Evolutionary conservation across 805 yeast genomes (phyloP).

Genomic region (Ogataea philodendri): DNA sequence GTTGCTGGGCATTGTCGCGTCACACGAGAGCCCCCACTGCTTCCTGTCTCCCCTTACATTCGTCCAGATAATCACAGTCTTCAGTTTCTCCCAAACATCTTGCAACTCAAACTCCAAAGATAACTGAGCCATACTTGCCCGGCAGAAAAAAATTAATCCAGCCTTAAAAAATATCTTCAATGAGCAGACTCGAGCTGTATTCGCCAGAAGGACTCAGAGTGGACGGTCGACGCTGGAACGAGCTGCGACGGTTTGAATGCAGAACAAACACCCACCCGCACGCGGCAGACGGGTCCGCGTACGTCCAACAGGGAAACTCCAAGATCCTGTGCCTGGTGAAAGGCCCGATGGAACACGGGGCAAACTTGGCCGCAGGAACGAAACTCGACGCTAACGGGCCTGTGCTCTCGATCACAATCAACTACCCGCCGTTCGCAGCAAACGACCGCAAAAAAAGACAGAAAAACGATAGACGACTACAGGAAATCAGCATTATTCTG

Average conservation of each 20-base stretch:
- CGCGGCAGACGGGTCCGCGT: constrained; percentile 88
- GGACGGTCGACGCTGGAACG: constrained; percentile 96
- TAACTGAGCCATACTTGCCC: constrained; percentile 1
- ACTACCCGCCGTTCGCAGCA: constrained; percentile 79
- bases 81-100: constrained; percentile 13
- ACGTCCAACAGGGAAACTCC: constrained; percentile 88
- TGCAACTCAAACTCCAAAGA: constrained; percentile 11
- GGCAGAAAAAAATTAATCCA: constrained; percentile 2
- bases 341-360: constrained; percentile 73
- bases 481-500: constrained; percentile 64
- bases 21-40: no score
- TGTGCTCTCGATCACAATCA: constrained; percentile 59
- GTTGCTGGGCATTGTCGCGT: no score
- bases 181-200: constrained; percentile 66
- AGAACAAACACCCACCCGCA: constrained; percentile 84
- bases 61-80: constrained; percentile 21
- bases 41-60: constrained; percentile 18
- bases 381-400: constrained; percentile 53
- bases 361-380: constrained; percentile 54
- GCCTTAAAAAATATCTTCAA: constrained; percentile 8
- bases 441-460: constrained; percentile 66
- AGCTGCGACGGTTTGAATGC: constrained; percentile 77
- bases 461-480: constrained; percentile 66
- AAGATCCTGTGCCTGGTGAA: constrained; percentile 80
- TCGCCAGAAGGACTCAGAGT: constrained; percentile 93